These are phyloP conservation scores for Pezicula radicicola DNA, from an alignment of 2,329 filamentous ascomycete species.

Conservation along the genomic window DNA sequence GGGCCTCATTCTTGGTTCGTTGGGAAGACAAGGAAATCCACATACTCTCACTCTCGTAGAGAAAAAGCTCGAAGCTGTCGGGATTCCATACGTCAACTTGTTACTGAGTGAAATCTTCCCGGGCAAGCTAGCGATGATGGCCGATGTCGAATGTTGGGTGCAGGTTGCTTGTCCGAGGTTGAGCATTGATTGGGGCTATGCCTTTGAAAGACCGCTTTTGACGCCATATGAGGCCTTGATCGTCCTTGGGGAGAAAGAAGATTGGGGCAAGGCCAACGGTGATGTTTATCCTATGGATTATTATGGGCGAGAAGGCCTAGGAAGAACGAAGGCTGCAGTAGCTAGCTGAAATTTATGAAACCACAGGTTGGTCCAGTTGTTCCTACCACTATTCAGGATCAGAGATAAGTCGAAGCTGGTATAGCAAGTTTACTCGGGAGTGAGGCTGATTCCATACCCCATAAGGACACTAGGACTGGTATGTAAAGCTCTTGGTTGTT, in stretches of 20 bases:
- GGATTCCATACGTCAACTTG: conserved; percentile 80
- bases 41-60: conserved; percentile 89
- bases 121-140: conserved; percentile 89
- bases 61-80: conserved; percentile 64
- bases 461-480: too few species aligned
- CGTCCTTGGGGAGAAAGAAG: conserved; percentile 74
- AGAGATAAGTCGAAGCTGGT: too few species aligned
- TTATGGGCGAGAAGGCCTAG: conserved; percentile 88
- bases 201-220: conserved; percentile 81
- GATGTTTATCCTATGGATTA: conserved; percentile 97
- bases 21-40: conserved; percentile 93
- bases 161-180: conserved; percentile 95
- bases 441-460: too few species aligned
- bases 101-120: conserved; percentile 95
- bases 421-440: too few species aligned
- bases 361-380: background rate
- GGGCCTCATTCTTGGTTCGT: conserved; percentile 89
- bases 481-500: too few species aligned
- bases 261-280: conserved; percentile 60
- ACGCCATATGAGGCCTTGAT: conserved; percentile 96
- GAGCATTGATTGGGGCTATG: conserved; percentile 99
- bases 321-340: conserved; percentile 58
- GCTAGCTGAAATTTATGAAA: background rate
- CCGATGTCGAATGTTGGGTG: conserved; percentile 95
- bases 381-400: too few species aligned